Evolutionary conservation across 495 filamentous ascomycete genomes (phyloP).

Genomic region (Tuber umbilicatum): DNA sequence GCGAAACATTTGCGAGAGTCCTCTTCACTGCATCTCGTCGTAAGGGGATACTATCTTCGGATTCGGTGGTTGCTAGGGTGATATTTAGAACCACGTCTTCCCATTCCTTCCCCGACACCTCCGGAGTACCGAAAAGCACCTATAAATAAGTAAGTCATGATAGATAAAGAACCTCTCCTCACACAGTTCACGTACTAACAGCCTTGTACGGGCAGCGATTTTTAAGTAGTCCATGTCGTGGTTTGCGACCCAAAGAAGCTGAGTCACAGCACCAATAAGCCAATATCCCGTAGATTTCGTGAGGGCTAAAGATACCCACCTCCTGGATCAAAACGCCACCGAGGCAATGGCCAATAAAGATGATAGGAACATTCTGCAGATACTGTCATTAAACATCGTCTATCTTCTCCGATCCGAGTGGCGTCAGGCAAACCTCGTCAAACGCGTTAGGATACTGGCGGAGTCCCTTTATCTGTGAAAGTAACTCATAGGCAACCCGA

Average conservation of each 20-base stretch:
- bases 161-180: neutral
- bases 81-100: neutral
- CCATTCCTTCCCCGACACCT: neutral
- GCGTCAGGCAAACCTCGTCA: conserved; percentile 2
- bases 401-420: neutral
- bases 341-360: neutral
- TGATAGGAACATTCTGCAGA: neutral
- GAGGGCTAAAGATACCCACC: neutral
- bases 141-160: neutral
- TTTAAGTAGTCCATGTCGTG: neutral
- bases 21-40: neutral
- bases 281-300: neutral
- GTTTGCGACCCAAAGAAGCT: conserved; percentile 2
- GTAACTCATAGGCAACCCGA: neutral
- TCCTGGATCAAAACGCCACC: neutral
- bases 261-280: neutral
- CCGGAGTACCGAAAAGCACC: conserved; percentile 1
- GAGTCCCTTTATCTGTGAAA: conserved; percentile 1
- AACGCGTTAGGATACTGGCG: neutral
- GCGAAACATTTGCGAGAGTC: neutral
- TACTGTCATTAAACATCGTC: neutral
- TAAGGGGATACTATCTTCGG: neutral
- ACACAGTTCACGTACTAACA: neutral
- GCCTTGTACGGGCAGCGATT: neutral
- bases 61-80: neutral